Conservation (phyloP, 2,329 filamentous ascomycete species). For the Penicillium thymicola region DNA sequence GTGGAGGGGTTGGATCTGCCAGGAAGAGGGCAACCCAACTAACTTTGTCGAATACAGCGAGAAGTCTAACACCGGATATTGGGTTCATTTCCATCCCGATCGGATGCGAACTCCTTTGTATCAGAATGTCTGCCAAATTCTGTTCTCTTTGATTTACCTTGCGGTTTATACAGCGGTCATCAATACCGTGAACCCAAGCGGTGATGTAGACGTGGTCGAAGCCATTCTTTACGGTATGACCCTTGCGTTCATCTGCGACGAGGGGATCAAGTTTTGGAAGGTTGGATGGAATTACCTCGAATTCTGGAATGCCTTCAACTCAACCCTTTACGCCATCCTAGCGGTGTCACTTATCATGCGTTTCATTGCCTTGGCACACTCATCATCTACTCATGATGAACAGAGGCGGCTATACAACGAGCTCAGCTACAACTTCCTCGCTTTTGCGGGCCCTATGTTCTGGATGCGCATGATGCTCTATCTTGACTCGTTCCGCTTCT, state of each 20-base stretch:
- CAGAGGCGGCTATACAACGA: slow-evolving; percentile 65
- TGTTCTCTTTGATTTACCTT: slow-evolving; percentile 80
- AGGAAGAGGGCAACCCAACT: slow-evolving; percentile 87
- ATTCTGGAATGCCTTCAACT: slow-evolving; percentile 98
- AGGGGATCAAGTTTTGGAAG: slow-evolving; percentile 86
- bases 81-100: slow-evolving; percentile 84
- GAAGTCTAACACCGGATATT: slow-evolving; percentile 73
- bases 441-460: slow-evolving; percentile 93
- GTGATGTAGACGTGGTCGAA: slow-evolving; percentile 81
- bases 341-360: slow-evolving; percentile 75
- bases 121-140: slow-evolving; percentile 84
- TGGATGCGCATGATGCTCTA: slow-evolving; percentile 92
- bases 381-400: slow-evolving; percentile 46
- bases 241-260: slow-evolving; percentile 83
- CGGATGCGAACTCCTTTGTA: slow-evolving; percentile 90
- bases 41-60: slow-evolving; percentile 84
- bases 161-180: slow-evolving; percentile 84
- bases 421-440: slow-evolving; percentile 89
- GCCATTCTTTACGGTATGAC: slow-evolving; percentile 87
- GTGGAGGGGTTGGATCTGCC: slow-evolving; percentile 95
- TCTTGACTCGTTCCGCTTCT: slow-evolving; percentile 90
- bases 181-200: slow-evolving; percentile 84
- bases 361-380: slow-evolving; percentile 70
- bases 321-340: slow-evolving; percentile 73
- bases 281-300: slow-evolving; percentile 85